Percentiles rank a stretch among this genome's conserved stretches.
Evolutionary conservation across 2,329 filamentous ascomycete genomes (phyloP).

Genomic region (Leptoxyphium fumago): DNA sequence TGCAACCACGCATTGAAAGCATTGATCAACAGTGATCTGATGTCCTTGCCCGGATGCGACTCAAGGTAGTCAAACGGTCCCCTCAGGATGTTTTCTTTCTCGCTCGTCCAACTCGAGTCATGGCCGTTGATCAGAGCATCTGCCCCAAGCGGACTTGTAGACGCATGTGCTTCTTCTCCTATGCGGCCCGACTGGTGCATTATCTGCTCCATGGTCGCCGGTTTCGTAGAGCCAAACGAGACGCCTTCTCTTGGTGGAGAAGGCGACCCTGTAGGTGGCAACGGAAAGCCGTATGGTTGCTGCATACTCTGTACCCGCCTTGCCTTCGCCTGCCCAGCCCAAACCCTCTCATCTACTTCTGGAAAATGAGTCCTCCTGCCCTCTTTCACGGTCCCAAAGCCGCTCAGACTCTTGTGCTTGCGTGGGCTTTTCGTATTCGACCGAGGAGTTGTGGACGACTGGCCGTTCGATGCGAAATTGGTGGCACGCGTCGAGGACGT

Average conservation of each 20-base stretch:
- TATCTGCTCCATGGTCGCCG: not conserved
- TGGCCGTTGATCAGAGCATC: slow-evolving; percentile 26
- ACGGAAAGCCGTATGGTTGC: slow-evolving; percentile 22
- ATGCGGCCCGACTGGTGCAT: not conserved
- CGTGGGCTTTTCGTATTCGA: slow-evolving; percentile 4
- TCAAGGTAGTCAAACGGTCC: slow-evolving; percentile 72
- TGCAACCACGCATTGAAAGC: slow-evolving; percentile 72
- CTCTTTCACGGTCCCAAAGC: slow-evolving; percentile 8
- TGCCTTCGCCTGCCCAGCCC: slow-evolving; percentile 10
- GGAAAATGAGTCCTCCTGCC: slow-evolving; percentile 7
- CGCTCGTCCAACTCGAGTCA: slow-evolving; percentile 45
- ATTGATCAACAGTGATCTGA: slow-evolving; percentile 62
- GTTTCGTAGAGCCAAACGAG: not conserved
- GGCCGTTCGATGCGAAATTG: slow-evolving; percentile 28
- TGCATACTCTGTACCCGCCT: slow-evolving; percentile 16
- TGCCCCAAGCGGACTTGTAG: slow-evolving; percentile 7
- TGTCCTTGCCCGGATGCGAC: slow-evolving; percentile 69
- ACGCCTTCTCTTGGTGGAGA: not conserved
- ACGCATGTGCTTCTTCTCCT: not conserved
- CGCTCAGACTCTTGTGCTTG: slow-evolving; percentile 11
- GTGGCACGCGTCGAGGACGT: slow-evolving; percentile 45
- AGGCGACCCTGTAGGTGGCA: slow-evolving; percentile 14
- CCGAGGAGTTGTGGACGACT: slow-evolving; percentile 8
- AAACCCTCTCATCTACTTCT: slow-evolving; percentile 15
- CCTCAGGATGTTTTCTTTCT: slow-evolving; percentile 64